Evolutionary conservation across 148 eudicot species (phyloP).

Genomic region (Selenicereus undatus): DNA sequence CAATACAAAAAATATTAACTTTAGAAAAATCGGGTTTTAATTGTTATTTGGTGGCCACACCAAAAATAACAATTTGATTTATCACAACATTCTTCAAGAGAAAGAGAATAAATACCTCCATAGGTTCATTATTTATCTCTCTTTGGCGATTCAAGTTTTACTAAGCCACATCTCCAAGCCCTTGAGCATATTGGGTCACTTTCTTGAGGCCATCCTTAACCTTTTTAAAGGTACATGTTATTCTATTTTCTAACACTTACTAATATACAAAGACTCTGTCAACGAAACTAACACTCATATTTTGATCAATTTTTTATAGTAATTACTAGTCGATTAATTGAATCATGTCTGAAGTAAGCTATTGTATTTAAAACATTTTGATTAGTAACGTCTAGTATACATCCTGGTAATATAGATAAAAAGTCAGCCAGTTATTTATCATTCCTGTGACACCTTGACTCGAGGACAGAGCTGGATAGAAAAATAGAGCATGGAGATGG

Average conservation of each 20-base stretch:
- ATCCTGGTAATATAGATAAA: background rate
- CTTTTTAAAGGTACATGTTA: slow-evolving; percentile 6
- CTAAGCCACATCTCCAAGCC: background rate
- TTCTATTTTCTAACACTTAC: background rate
- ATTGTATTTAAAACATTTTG: background rate
- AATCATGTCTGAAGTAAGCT: no score
- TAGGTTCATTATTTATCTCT: slow-evolving; percentile 8
- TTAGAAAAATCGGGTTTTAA: slow-evolving; percentile 5
- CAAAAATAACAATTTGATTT: slow-evolving; percentile 9
- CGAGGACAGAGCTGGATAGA: slow-evolving; percentile 39
- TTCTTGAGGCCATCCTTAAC: slow-evolving; percentile 24
- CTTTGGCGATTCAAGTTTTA: slow-evolving; percentile 15
- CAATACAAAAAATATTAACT: slow-evolving; percentile 1
- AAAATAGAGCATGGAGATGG: slow-evolving; percentile 37
- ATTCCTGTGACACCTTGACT: slow-evolving; percentile 38
- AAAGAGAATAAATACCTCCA: slow-evolving; percentile 28
- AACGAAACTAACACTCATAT: no score
- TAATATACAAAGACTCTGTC: no score
- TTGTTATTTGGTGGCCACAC: slow-evolving; percentile 9
- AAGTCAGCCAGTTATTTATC: slow-evolving; percentile 10
- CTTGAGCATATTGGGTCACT: slow-evolving; percentile 1
- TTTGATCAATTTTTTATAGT: no score
- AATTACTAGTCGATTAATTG: no score
- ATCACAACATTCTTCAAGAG: slow-evolving; percentile 11
- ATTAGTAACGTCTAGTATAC: background rate